Evolutionary conservation across 169 alveolate species (phyloP).

Genomic region (Eimeria praecox): DNA sequence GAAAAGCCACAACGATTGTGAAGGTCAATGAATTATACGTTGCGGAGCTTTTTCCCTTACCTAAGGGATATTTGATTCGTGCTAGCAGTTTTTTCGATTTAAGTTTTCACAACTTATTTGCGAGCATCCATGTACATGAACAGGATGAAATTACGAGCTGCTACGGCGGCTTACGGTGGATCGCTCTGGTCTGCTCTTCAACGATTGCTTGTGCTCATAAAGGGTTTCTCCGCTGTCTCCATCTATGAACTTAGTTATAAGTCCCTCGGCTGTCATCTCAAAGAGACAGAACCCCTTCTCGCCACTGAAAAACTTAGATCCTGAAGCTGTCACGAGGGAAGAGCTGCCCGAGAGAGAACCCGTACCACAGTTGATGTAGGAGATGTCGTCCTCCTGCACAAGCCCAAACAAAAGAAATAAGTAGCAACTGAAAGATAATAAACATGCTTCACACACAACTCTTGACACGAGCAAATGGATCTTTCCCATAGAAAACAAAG

Average conservation of each 20-base stretch:
- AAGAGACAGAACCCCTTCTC: conserved; percentile 91
- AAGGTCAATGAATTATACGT: not conserved
- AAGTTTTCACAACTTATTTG: not conserved
- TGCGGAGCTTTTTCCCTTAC: not conserved
- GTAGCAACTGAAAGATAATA: not conserved
- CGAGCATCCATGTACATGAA: not conserved
- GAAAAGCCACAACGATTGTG: not conserved
- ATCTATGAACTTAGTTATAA: conserved; percentile 88
- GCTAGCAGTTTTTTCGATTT: not conserved
- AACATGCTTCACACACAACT: not conserved
- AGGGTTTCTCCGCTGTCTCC: conserved; percentile 89
- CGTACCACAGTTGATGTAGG: conserved; percentile 91
- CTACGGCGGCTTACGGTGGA: conserved; percentile 83
- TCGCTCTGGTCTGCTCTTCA: conserved; percentile 86
- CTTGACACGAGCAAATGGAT: not conserved
- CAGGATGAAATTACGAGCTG: not conserved
- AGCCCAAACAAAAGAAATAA: not conserved
- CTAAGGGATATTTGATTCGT: not conserved
- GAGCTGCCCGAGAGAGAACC: conserved; percentile 86
- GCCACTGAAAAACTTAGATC: conserved; percentile 88
- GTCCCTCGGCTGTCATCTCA: conserved; percentile 89
- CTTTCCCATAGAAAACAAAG: not conserved
- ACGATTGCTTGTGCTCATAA: conserved; percentile 87
- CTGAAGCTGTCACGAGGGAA: conserved; percentile 83
- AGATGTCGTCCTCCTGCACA: conserved; percentile 79